Evolutionary conservation across 1,284 basidiomycete genomes (phyloP), one percentile per base, ranked within the genome.

Genomic region (Melampsora occidentalis): DNA sequence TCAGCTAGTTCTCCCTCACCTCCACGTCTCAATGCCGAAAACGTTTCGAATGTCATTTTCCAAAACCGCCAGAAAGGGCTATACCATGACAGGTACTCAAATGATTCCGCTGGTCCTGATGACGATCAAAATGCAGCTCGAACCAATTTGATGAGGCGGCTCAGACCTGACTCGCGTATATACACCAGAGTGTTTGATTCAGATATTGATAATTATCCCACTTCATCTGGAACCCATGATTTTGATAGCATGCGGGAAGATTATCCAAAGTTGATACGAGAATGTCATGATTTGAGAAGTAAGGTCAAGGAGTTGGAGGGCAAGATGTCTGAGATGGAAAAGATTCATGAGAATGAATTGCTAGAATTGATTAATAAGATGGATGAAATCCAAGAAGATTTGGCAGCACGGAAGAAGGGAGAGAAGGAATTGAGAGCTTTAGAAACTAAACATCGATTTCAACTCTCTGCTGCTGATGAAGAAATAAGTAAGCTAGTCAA

Each of bases 311-410:
- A 75, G 22, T 42, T 75, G 9, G 35, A 18, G n/a, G 39, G 66
- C 22, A 63, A 75, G 51, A 75, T 75, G 25, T 35, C 51, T 9
- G 51, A 57, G n/a, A 25, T 75, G 20, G 71, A 59, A 67, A 65
- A 67, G 31, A 75, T 67, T 9, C 71, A 75, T 42, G 71, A 75
- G 14, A 22, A 61, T 35, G 71, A 75, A 46, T 25, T 75, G 12
- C 18, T 39, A 12, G 39, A 35, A 16, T 22, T 75, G 12, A 66
- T 10, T 2, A 63, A 75, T n/a, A 42, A 75, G 42, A 33, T 75
- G 22, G 71, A 75, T 18, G 71, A 67, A 46, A 31, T 75, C 25
- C 51, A 61, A 42, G 62, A 75, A 39, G 71, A 75, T 18, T 57
- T 66, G 1, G 28, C 63, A 14, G 66, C 31, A 16, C 59, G 53